A percentile compares a stretch with the other conserved stretches of the same genome.
phyloP scores from a whole-genome alignment of 1,139 yeast genomes.

The Suhomyces ambrosiae region DNA sequence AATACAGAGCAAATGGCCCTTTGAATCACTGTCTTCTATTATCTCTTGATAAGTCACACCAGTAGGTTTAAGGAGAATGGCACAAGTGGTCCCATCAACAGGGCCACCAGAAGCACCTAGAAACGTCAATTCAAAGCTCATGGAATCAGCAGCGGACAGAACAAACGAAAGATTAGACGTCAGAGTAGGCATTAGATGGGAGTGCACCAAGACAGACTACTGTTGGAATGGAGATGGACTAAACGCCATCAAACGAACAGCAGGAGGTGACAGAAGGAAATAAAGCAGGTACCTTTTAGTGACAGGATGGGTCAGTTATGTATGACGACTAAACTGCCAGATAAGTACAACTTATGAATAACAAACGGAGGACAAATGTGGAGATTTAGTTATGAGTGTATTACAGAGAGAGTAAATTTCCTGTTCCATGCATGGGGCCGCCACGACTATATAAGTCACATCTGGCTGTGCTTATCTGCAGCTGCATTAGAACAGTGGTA shows the following conservation, averaged over 20 bases:
- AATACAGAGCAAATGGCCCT: constrained; percentile 47
- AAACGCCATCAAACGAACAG: neutral
- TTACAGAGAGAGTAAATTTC: neutral
- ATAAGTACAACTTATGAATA: no score
- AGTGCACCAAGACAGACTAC: neutral
- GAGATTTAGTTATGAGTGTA: no score
- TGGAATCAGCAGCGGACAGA: constrained; percentile 5
- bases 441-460: constrained; percentile 3
- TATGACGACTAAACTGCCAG: neutral
- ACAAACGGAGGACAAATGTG: no score
- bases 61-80: constrained; percentile 64
- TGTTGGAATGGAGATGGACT: no score
- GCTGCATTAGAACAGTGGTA: no score
- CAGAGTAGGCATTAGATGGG: constrained; percentile 2
- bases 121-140: constrained; percentile 54
- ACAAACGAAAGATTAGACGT: neutral
- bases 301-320: neutral
- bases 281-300: no score
- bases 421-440: constrained; percentile 6
- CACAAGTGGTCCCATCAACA: constrained; percentile 64
- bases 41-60: constrained; percentile 40
- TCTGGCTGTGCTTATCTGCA: constrained; percentile 3
- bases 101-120: constrained; percentile 85
- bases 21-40: constrained; percentile 15
- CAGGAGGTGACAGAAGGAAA: neutral